These are phyloP conservation scores for Eucalyptus lansdowneana DNA, from an alignment of 345 rosid species.

Conservation along the genomic window DNA sequence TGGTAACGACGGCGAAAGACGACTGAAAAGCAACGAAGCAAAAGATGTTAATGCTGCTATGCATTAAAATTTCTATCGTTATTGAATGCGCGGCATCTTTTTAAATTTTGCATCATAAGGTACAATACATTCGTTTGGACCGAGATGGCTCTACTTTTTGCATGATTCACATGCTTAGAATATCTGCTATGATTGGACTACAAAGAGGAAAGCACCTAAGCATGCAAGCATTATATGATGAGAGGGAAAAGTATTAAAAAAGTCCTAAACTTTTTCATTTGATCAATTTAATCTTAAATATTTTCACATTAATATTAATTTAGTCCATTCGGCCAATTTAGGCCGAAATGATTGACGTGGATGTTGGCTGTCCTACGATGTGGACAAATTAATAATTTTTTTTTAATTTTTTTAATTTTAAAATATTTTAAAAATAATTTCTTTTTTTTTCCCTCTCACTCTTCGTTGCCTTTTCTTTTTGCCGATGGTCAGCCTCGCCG, in stretches of 20 bases:
- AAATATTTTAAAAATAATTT: rapidly evolving
- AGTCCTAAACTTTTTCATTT: too few relatives aligned
- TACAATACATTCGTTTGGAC: neutral
- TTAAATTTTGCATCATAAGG: neutral
- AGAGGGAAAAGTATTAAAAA: too few relatives aligned
- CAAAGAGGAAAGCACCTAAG: neutral
- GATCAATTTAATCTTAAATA: too few relatives aligned
- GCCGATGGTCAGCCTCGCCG: rapidly evolving
- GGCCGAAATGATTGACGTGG: too few relatives aligned
- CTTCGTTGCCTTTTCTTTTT: too few relatives aligned
- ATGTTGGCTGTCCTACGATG: rapidly evolving
- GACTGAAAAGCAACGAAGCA: neutral
- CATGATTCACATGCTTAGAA: neutral
- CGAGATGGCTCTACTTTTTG: neutral
- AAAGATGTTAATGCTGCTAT: neutral
- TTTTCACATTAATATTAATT: too few relatives aligned
- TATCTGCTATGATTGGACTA: neutral
- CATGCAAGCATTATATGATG: neutral
- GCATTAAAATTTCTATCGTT: neutral
- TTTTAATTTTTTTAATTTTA: too few relatives aligned
- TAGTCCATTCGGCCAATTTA: too few relatives aligned
- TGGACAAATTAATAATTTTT: too few relatives aligned
- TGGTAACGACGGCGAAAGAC: neutral
- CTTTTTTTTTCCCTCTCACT: too few relatives aligned
- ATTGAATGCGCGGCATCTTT: neutral